Base-by-base conservation (phyloP, 2,329 filamentous ascomycete genomes). In the Paecilomyces dactylethromorphus region DNA sequence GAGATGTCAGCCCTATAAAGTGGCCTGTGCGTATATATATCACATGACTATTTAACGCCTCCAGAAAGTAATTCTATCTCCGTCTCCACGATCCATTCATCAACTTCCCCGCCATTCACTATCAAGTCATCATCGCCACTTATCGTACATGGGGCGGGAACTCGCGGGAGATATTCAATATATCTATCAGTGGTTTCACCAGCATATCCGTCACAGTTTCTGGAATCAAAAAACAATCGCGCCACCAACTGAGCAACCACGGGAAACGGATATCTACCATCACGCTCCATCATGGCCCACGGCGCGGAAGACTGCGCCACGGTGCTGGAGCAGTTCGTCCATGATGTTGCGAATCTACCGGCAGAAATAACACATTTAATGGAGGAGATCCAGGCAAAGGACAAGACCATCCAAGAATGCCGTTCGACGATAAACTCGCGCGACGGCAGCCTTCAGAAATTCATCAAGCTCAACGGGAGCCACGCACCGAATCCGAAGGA, bases 381-480 rank as follows among this genome's bases (percentile, higher is more conserved):
- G 70, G 85, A 88, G 66, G 85, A 88, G 66, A 85, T 87, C 51
- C 81, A 85, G 64, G 85, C 84, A 60, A 88, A 88, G 67, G 85
- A 88, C 64, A 79, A 81, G 58, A 78, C 81, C 54, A 84, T 87
- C 57, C 79, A 83, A 62, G 83, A 86, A 58, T 81, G 80, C 65
- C 78, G 79, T 52, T 72, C 78, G n/a, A 76, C 78, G 13, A 86
- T 87, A 67, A 79, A 79, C 60, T 79, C 80, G 33, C 82, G 84
- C 53, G 85, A 88, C 64, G 76, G 72, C 57, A 84, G 81, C 58
- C 75, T 88, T n/a, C 85, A 88, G 65, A 87, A 87, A 66, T 86
- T 85, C 71, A 82, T 87, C 68, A 86, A 85, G 64, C 65, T 82
- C 10, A 85, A 87, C 63, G 84, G 85, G 58, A 83, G 83, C 65